phyloP scores from a whole-genome alignment of 495 filamentous ascomycete genomes.

The Cercophora samala region DNA sequence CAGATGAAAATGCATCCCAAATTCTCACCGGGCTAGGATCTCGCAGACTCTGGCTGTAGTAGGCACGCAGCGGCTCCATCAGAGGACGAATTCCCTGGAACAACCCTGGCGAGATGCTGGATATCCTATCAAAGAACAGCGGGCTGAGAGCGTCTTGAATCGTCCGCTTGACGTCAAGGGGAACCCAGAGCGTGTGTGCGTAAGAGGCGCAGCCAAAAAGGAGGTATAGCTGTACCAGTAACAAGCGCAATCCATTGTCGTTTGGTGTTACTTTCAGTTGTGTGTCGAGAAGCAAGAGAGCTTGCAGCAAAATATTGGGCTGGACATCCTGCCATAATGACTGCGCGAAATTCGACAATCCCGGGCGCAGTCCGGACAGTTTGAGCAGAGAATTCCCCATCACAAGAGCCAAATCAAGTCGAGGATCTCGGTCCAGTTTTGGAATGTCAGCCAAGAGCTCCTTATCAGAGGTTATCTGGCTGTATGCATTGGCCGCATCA shows the following conservation, averaged over 20 bases:
- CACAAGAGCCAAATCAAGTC: constrained; percentile 43
- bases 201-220: constrained; percentile 42
- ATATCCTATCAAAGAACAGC: constrained; percentile 49
- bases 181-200: constrained; percentile 42
- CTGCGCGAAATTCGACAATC: constrained; percentile 14
- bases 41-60: constrained; percentile 37
- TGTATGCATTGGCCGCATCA: constrained; percentile 31
- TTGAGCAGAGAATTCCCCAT: constrained; percentile 47
- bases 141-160: constrained; percentile 49
- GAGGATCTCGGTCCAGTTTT: constrained; percentile 38
- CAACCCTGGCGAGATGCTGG: constrained; percentile 46
- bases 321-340: constrained; percentile 33
- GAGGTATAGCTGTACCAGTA: constrained; percentile 48
- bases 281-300: constrained; percentile 45
- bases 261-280: constrained; percentile 36
- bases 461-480: constrained; percentile 27
- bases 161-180: constrained; percentile 48
- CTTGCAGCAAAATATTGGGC: constrained; percentile 42
- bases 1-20: constrained; percentile 43
- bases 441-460: constrained; percentile 29
- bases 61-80: constrained; percentile 36
- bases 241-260: constrained; percentile 39
- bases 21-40: constrained; percentile 38
- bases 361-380: constrained; percentile 34
- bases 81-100: constrained; percentile 34